Evolutionary conservation across 768 basidiomycete genomes (phyloP), one percentile per base, ranked within the genome.

Genomic region (Lentinula detonsa): DNA sequence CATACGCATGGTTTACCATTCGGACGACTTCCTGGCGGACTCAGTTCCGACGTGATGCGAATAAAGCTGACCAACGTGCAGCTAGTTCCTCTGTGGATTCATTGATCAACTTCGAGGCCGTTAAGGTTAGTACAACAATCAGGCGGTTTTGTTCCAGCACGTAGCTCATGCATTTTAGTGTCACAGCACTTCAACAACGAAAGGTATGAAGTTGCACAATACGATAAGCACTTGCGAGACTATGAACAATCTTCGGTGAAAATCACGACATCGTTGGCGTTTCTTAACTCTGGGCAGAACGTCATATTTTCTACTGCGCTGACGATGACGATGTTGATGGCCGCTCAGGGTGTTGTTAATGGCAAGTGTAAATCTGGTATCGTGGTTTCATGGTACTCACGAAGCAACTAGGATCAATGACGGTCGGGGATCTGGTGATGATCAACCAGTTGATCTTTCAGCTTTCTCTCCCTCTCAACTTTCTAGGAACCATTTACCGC

Each of bases 361-460:
- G 96, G 95, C 94, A 55, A 13, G 80, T 70, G 23, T 39, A 33
- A 28, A 16, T 6, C 9, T 4, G 11, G 7, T 15, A n/a, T n/a
- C 23, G 40, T 56, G 42, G n/a, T 21, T 37, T 6, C 21, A 39
- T 31, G 3, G 7, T 56, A 50, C 62, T 64, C 5, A 68, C 57
- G 10, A 39, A 48, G 62, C 2, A 28, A 45, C 11, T 64, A 95
- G 95, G 95, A 7, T 93, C 92, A 0, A 98, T 99, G 96, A 97
- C 95, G 4, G 84, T 99, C 23, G 97, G 97, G 7, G 97, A 99
- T 68, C 84, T 99, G 13, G 97, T 99, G 66, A 98, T 99, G 96
- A 90, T 97, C 66, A 99, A 99, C 73, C 96, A 98, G 70, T 82
- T 99, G 28, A 94, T 98, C 37, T 99, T 99, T 78, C 97, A 99